These are phyloP conservation scores for Tinospora cordifolia DNA, from an alignment of 164 flowering plant genomes.

Conservation along the genomic window DNA sequence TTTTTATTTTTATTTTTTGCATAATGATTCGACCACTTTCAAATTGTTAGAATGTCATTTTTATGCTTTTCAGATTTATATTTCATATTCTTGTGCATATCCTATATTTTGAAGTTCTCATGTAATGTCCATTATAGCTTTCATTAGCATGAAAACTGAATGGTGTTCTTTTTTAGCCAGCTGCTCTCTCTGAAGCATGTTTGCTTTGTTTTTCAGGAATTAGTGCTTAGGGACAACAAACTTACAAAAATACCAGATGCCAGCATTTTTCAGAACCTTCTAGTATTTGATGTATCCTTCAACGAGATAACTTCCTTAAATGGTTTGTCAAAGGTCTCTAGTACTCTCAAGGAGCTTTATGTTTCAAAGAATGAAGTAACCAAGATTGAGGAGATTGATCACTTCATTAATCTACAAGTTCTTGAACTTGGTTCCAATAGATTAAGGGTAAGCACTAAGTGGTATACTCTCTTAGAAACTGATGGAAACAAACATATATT, in stretches of 20 bases:
- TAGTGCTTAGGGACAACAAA: slow-evolving; percentile 87
- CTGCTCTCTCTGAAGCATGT: background rate
- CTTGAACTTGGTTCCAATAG: slow-evolving; percentile 98
- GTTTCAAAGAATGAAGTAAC: slow-evolving; percentile 91
- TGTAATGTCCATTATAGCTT: background rate
- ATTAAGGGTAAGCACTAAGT: slow-evolving; percentile 67
- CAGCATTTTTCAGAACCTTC: slow-evolving; percentile 63
- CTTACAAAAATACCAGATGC: slow-evolving; percentile 75
- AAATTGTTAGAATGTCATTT: no score
- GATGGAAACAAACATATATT: background rate
- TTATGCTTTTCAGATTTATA: no score
- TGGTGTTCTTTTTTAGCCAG: background rate
- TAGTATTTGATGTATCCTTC: slow-evolving; percentile 90
- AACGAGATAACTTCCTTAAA: slow-evolving; percentile 73
- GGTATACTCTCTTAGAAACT: slow-evolving; percentile 1
- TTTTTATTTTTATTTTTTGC: no score
- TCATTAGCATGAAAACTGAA: background rate
- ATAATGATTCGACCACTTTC: no score
- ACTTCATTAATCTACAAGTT: slow-evolving; percentile 61
- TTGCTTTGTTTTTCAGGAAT: slow-evolving; percentile 46
- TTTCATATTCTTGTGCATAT: no score
- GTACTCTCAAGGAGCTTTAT: slow-evolving; percentile 81
- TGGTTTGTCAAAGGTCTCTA: slow-evolving; percentile 61
- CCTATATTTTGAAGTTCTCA: no score
- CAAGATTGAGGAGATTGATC: slow-evolving; percentile 87